These are phyloP conservation scores for Stephanodiscus minutulus DNA, from an alignment of 108 stramenopile species.

Conservation along the genomic window DNA sequence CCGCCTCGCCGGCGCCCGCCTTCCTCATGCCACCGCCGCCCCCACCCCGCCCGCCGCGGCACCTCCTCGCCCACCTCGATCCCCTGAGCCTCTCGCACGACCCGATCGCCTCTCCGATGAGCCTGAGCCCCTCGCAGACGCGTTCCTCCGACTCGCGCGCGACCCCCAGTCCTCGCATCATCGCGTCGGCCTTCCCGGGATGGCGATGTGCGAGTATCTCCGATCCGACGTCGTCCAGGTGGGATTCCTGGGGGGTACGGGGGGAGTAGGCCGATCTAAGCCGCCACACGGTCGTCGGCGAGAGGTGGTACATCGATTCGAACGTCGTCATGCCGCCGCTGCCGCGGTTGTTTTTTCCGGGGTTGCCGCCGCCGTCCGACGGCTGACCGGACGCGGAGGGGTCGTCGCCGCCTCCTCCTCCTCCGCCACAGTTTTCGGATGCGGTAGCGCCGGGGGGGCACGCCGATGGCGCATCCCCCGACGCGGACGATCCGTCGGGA, in stretches of 20 bases:
- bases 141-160: slow-evolving; percentile 27
- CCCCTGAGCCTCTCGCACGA: slow-evolving; percentile 39
- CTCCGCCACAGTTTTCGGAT: too few relatives aligned
- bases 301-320: slow-evolving; percentile 48
- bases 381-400: not conserved
- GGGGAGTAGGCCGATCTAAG: slow-evolving; percentile 46
- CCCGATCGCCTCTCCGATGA: slow-evolving; percentile 29
- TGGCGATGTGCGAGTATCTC: slow-evolving; percentile 37
- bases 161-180: slow-evolving; percentile 27
- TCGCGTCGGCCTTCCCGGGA: slow-evolving; percentile 34
- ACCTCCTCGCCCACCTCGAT: not conserved
- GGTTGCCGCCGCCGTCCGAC: slow-evolving; percentile 9
- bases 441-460: too few relatives aligned
- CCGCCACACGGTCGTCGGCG: slow-evolving; percentile 36
- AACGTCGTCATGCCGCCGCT: slow-evolving; percentile 35
- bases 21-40: too few relatives aligned
- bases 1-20: not conserved
- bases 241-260: slow-evolving; percentile 32
- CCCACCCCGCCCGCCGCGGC: not conserved
- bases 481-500: not conserved
- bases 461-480: not conserved
- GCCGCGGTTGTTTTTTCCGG: not conserved
- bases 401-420: not conserved
- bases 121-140: slow-evolving; percentile 35
- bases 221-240: slow-evolving; percentile 23